Base-by-base conservation (phyloP, 1,139 yeast genomes). In the Pneumocystis canis region DNA sequence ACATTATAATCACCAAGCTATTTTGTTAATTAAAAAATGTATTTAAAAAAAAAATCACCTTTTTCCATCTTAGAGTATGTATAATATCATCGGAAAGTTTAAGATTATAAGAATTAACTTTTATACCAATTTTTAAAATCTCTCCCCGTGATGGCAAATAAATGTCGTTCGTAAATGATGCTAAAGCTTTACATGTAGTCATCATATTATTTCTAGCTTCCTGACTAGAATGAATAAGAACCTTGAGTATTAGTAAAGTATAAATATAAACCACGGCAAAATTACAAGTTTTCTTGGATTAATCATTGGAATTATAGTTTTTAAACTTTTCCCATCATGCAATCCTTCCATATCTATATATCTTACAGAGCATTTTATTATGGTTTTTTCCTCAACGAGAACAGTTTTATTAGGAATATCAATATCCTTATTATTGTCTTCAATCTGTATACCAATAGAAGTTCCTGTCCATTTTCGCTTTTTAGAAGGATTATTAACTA, bases 301-400 rank as follows among this genome's bases (percentile, higher is more conserved):
- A 63, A 92, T 76, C 1, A 87, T 80, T 39, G 94, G 88, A 58
- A 89, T 79, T 65, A 90, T 87, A 74, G 88, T 83, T 64, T 85
- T 80, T 65, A 89, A 75, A 0, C 97, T 90, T 66, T 97, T 79
- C 66, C 85, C 78, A 71, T 92, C 97, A 1, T 89, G 94, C 30
- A 87, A 74, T 16, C 97, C 96, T 18, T 90, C 82, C 66, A 90
- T 78, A 72, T 92, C 97, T 63, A 92, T 82, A 72, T 78, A 89
- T 6, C 89, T 81, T 28, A 90, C 75, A 0, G 84, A 85, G 73
- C 97, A 89, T 66, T 85, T 76, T 16, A 66, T 64, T 18, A 62
- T 65, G n/a, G 67, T 58, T 16, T 65, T 60, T 39, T 60, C 63
- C 33, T 60, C 61, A 35, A 62, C 64, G 6, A 58, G 28, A 33